These are phyloP conservation scores for Parmelia sp. DNA, from an alignment of 495 filamentous ascomycete species.

Conservation along the genomic window DNA sequence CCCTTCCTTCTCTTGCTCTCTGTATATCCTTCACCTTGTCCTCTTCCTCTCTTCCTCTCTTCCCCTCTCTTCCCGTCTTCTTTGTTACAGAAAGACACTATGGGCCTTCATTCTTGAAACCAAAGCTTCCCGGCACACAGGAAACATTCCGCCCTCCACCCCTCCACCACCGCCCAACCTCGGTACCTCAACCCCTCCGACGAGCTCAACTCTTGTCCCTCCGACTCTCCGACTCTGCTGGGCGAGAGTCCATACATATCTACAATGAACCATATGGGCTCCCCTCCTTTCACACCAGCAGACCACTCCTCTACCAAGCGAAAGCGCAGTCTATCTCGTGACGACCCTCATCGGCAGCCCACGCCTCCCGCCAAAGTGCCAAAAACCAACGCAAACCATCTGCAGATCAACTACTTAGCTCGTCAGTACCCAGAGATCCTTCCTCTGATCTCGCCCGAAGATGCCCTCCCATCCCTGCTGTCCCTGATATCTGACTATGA, in stretches of 20 bases:
- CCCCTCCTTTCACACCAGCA: slow-evolving; percentile 14
- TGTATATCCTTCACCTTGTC: slow-evolving; percentile 8
- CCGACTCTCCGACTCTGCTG: background rate
- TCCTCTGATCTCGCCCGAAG: slow-evolving; percentile 53
- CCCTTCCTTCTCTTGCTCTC: slow-evolving; percentile 18
- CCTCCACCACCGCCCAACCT: slow-evolving; percentile 6
- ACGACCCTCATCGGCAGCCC: slow-evolving; percentile 34
- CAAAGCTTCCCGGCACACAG: background rate
- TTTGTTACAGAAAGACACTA: slow-evolving; percentile 1
- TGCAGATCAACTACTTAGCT: slow-evolving; percentile 79
- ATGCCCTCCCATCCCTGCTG: slow-evolving; percentile 56
- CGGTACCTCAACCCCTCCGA: background rate
- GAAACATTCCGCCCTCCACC: slow-evolving; percentile 3
- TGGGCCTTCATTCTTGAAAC: slow-evolving; percentile 6
- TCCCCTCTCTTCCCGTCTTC: background rate
- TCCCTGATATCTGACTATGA: slow-evolving; percentile 71
- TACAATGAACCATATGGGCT: slow-evolving; percentile 19
- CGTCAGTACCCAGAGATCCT: slow-evolving; percentile 57
- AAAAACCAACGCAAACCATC: slow-evolving; percentile 51
- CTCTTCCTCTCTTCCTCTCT: background rate
- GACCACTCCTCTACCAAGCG: slow-evolving; percentile 44
- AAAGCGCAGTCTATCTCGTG: slow-evolving; percentile 50
- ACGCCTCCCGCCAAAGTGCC: slow-evolving; percentile 45
- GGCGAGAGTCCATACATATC: background rate
- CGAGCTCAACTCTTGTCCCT: background rate